phyloP scores from a whole-genome alignment of 2,329 filamentous ascomycete genomes.

The Ascochyta clinopodiicola region DNA sequence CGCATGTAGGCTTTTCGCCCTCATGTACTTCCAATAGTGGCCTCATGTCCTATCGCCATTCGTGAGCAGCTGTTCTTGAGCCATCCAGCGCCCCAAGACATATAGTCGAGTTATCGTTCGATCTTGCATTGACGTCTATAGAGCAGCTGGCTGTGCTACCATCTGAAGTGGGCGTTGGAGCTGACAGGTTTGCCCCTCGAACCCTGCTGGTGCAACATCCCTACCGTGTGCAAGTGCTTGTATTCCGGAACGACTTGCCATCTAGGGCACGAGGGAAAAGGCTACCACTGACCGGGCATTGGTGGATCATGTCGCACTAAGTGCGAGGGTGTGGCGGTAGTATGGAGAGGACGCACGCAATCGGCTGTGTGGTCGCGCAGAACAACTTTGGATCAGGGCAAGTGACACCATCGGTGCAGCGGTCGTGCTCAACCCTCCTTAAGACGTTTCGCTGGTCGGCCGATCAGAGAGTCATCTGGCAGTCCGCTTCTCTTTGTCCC shows the following conservation, averaged over 20 bases:
- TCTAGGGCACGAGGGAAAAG: not conserved
- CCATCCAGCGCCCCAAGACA: not conserved
- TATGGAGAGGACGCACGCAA: conserved; percentile 2
- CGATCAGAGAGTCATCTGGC: conserved; percentile 78
- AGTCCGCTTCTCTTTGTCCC: conserved; percentile 89
- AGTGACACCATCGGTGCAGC: not conserved
- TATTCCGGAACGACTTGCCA: not conserved
- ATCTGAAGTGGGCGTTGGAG: not conserved
- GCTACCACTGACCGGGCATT: not conserved
- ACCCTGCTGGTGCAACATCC: not conserved
- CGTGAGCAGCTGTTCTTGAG: not conserved
- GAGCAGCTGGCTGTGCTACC: not conserved
- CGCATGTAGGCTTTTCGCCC: not conserved
- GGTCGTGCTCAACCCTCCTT: conserved; percentile 51
- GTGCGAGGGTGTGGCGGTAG: not conserved
- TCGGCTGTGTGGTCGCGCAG: conserved; percentile 4
- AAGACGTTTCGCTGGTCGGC: conserved; percentile 60
- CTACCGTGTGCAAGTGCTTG: not conserved
- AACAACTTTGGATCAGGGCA: not conserved
- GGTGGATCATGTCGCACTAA: not conserved
- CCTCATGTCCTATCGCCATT: not conserved
- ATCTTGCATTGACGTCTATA: not conserved
- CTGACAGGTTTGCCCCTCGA: not conserved
- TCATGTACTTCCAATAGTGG: not conserved
- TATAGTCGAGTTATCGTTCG: not conserved